phyloP scores from a whole-genome alignment of 169 alveolate species.

The Babesia sp. region DNA sequence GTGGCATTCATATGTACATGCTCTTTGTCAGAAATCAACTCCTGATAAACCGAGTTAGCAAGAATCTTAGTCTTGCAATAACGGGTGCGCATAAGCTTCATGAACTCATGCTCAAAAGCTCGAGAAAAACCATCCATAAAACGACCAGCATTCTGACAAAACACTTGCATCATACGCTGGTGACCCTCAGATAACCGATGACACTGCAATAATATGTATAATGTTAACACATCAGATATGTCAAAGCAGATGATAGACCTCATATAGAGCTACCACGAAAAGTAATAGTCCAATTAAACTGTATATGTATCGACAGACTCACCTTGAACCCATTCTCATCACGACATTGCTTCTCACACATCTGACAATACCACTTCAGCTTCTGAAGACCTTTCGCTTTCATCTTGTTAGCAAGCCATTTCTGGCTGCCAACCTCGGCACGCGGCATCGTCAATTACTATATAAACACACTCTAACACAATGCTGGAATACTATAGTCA shows the following conservation, averaged over 20 bases:
- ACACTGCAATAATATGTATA: conserved; percentile 74
- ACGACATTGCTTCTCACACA: conserved; percentile 94
- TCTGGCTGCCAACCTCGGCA: conserved; percentile 91
- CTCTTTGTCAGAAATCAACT: conserved; percentile 86
- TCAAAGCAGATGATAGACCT: not conserved
- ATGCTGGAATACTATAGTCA: too few relatives aligned
- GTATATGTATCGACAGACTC: conserved; percentile 7
- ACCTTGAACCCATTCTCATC: conserved; percentile 94
- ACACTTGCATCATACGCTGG: conserved; percentile 90
- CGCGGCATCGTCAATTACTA: conserved; percentile 74
- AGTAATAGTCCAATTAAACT: too few relatives aligned
- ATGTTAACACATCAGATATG: not conserved
- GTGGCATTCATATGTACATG: conserved; percentile 95
- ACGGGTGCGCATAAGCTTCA: conserved; percentile 86
- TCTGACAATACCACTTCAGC: conserved; percentile 93
- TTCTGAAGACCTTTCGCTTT: conserved; percentile 92
- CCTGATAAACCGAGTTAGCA: conserved; percentile 89
- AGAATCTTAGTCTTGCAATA: conserved; percentile 80
- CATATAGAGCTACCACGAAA: too few relatives aligned
- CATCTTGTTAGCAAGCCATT: conserved; percentile 93
- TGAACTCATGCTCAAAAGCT: conserved; percentile 87
- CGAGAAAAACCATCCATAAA: conserved; percentile 90
- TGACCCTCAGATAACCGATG: conserved; percentile 91
- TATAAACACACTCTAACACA: not conserved
- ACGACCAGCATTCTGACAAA: conserved; percentile 86